phyloP scores from a whole-genome alignment of 805 yeast genomes.

The Saturnispora zaruensis region DNA sequence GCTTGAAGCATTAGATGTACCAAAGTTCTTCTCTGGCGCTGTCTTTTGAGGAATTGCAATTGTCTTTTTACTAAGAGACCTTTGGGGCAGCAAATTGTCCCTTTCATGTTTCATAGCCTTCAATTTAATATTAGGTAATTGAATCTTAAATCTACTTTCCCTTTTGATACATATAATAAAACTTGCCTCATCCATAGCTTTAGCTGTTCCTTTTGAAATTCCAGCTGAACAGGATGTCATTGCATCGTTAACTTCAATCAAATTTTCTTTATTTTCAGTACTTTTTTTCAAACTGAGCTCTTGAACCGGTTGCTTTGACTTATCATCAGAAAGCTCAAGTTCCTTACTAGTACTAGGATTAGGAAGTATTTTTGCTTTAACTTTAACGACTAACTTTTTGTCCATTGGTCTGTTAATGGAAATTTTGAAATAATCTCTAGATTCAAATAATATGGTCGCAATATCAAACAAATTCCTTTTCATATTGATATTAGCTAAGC shows the following conservation, averaged over 20 bases:
- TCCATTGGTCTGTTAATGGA: constrained; percentile 59
- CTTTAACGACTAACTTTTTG: constrained; percentile 53
- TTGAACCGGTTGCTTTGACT: not conserved
- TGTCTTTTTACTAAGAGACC: not conserved
- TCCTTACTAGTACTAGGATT: not conserved
- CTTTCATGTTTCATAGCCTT: constrained; percentile 16
- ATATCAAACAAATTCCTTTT: constrained; percentile 57
- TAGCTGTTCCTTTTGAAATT: too few relatives aligned
- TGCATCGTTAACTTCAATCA: not conserved
- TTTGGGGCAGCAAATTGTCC: constrained; percentile 9
- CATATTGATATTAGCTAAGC: constrained; percentile 48
- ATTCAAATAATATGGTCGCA: constrained; percentile 55
- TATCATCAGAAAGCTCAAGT: not conserved
- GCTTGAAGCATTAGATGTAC: not conserved
- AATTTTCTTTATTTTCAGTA: not conserved
- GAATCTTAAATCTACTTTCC: constrained; percentile 50
- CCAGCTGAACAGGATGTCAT: not conserved
- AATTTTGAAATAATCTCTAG: constrained; percentile 54
- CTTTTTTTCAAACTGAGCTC: not conserved
- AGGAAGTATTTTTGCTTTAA: constrained; percentile 21
- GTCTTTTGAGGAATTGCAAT: not conserved
- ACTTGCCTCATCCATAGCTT: constrained; percentile 25
- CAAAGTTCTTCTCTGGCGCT: not conserved
- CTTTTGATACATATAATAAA: constrained; percentile 44
- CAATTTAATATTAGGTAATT: constrained; percentile 30